A percentile compares a stretch with the other conserved stretches of the same genome.
Evolutionary conservation across 306 rosid genomes (phyloP).

Genomic region (Chamaecrista fasciculata): DNA sequence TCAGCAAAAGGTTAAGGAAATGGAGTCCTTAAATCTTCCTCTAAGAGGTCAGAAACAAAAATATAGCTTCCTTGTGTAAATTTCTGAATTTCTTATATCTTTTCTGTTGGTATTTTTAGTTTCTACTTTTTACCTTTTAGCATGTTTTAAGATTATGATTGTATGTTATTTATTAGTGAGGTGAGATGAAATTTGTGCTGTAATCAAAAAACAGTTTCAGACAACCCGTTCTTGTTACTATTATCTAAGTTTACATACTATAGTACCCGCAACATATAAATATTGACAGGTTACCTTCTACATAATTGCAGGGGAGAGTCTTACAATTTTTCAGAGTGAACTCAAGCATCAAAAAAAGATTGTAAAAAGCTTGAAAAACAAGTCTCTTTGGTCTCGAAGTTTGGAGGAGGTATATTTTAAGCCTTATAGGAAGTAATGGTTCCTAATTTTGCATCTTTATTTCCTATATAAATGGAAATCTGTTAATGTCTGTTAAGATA

Average conservation of each 20-base stretch:
- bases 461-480: background rate
- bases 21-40: constrained; percentile 69
- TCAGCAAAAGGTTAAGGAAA: constrained; percentile 64
- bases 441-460: constrained; percentile 18
- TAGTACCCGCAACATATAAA: constrained; percentile 16
- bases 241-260: constrained; percentile 5
- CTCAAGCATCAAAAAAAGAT: constrained; percentile 78
- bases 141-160: background rate
- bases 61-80: background rate
- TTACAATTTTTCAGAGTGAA: constrained; percentile 71
- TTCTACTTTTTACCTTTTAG: too few species aligned
- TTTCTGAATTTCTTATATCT: background rate
- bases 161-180: background rate
- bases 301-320: constrained; percentile 73
- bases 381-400: constrained; percentile 83
- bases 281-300: constrained; percentile 32
- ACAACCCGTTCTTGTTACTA: constrained; percentile 22
- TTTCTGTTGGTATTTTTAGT: background rate
- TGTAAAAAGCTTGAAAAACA: constrained; percentile 80
- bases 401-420: constrained; percentile 78
- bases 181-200: background rate
- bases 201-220: constrained; percentile 10
- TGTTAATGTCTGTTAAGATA: background rate
- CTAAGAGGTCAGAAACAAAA: constrained; percentile 59
- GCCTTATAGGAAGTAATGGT: constrained; percentile 5